These are phyloP conservation scores for Aureobasidium sp. DNA, from an alignment of 2,329 filamentous ascomycete species.

Conservation along the genomic window DNA sequence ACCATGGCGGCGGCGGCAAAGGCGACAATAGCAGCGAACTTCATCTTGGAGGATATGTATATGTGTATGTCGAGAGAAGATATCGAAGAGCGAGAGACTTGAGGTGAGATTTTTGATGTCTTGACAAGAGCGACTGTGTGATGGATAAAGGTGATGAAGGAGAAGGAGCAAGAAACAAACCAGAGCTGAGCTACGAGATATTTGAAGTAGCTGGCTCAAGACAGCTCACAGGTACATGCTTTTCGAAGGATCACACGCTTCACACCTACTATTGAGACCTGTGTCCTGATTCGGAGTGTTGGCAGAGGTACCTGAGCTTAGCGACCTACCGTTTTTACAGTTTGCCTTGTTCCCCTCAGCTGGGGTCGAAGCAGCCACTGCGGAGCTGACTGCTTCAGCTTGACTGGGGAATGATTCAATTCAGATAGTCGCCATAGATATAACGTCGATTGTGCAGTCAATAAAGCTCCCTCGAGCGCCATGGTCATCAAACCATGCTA, in stretches of 20 bases:
- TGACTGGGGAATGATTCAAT: background rate
- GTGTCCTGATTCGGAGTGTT: background rate
- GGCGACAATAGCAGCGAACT: background rate
- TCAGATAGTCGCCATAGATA: background rate
- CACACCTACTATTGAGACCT: background rate
- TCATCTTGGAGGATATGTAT: background rate
- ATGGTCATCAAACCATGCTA: background rate
- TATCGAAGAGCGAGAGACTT: background rate
- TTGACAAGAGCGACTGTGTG: background rate
- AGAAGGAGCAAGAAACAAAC: background rate
- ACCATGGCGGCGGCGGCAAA: background rate
- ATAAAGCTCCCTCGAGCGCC: background rate
- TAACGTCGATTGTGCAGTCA: background rate
- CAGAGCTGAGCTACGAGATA: background rate
- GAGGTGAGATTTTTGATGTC: background rate
- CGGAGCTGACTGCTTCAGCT: background rate
- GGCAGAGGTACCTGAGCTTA: background rate
- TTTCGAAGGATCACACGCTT: background rate
- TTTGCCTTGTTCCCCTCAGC: background rate
- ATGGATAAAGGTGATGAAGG: background rate
- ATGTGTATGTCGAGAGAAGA: too few relatives aligned
- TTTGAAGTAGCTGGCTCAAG: background rate
- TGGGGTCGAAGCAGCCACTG: background rate
- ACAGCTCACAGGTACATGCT: background rate
- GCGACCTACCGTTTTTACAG: background rate